A percentile compares a stretch with the other conserved stretches of the same genome.
Conservation (phyloP, 768 basidiomycete genomes). For the Lepiota brunneoincarnata region DNA sequence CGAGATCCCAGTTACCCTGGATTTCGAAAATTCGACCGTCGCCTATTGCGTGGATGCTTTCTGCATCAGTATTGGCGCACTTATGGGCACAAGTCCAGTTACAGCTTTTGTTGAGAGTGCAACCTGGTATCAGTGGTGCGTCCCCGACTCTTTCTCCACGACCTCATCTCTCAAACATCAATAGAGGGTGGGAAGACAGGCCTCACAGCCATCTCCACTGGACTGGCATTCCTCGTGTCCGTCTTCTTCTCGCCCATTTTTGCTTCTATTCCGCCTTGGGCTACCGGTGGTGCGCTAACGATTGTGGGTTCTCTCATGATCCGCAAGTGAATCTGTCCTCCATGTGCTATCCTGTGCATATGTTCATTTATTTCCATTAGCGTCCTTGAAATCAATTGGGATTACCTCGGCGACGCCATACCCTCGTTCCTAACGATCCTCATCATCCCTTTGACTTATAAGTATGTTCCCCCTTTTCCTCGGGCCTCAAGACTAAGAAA, state of each 20-base stretch:
- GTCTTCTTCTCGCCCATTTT: conserved; percentile 90
- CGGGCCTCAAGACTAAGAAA: background rate
- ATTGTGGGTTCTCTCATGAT: conserved; percentile 91
- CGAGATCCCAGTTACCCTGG: conserved; percentile 80
- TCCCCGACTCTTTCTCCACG: conserved; percentile 3
- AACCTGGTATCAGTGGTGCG: conserved; percentile 71
- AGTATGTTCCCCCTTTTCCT: conserved; percentile 39
- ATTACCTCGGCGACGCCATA: conserved; percentile 83
- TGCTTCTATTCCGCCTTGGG: conserved; percentile 84
- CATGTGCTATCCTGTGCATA: background rate
- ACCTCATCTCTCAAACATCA: background rate
- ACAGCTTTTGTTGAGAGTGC: conserved; percentile 84
- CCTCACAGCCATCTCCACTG: conserved; percentile 70
- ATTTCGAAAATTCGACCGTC: conserved; percentile 81
- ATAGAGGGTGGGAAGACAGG: conserved; percentile 88
- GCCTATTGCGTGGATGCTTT: conserved; percentile 86
- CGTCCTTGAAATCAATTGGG: conserved; percentile 86
- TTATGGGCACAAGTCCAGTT: conserved; percentile 78
- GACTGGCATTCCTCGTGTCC: conserved; percentile 76
- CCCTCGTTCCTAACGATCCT: conserved; percentile 84
- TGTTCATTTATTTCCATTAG: conserved; percentile 26
- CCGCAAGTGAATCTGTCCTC: conserved; percentile 55
- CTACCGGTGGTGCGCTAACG: conserved; percentile 81
- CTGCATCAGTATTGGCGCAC: conserved; percentile 76
- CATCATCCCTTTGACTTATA: conserved; percentile 76